Evolutionary conservation across 176 grass and related monocot species (phyloP), one percentile per base, ranked within the genome.

Genomic region (Cenchrus purpureus): DNA sequence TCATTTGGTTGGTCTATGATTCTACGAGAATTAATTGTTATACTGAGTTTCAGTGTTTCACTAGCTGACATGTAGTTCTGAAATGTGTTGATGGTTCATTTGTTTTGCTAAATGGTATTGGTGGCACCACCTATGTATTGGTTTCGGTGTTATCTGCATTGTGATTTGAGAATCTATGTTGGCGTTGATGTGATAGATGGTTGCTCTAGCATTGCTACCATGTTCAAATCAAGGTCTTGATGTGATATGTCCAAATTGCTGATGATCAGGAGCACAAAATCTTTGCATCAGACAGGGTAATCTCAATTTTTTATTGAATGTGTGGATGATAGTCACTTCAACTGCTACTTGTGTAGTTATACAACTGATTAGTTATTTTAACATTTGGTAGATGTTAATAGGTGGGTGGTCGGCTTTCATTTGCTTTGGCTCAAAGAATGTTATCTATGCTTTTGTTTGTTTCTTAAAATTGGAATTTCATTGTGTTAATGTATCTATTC

Each of bases 281-380:
- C 10, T 68, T 0, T 70, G 34, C 55, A 49, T 14, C 37, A 40
- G 25, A 40, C 31, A 73, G 0, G 4, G 29, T 67, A 81, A 48
- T 73, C 77, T 86, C 20, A 54, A 70, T 63, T 70, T 15, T 15
- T 71, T 6, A n/a, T 43, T 12, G 54, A 54, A 79, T 10, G 7
- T 45, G 56, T 12, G 19, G 31, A 14, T 37, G 28, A n/a, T 10
- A 57, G n/a, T 8, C 65, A 54, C 50, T 31, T 29, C 3, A 46
- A 54, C 52, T 79, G 48, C 58, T 76, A 5, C 51, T 20, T 40
- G 37, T 40, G 37, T 40, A 40, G 37, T 40, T 40, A 2, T 40
- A 40, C 37, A 40, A 40, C 37, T 40, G 37, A 40, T 40, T 40
- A 40, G 37, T 40, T 40, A 40, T 40, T 40, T 25, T 25, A 25